Percentiles rank a stretch among this genome's conserved stretches.
These are phyloP conservation scores for Lichtheimia hyalospora DNA, from an alignment of 371 early-diverging fungal genomes.

Conservation along the genomic window DNA sequence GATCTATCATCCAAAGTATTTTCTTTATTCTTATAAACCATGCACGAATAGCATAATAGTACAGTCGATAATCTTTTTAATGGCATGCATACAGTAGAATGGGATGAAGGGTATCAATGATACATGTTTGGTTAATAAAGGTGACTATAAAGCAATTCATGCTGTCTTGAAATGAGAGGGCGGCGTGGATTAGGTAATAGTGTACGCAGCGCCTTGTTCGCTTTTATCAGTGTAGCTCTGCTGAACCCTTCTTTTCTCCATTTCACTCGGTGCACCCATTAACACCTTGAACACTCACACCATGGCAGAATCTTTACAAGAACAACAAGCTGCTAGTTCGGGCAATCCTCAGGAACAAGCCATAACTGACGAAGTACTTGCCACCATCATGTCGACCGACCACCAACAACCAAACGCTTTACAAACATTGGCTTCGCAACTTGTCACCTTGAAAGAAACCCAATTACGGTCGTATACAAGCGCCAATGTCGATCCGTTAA, in stretches of 20 bases:
- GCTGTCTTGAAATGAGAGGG: too few species aligned
- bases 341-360: background rate
- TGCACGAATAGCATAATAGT: too few species aligned
- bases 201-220: too few species aligned
- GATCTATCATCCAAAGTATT: too few species aligned
- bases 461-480: constrained; percentile 33
- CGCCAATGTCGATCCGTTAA: constrained; percentile 56
- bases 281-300: background rate
- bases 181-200: too few species aligned
- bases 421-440: background rate
- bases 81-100: too few species aligned
- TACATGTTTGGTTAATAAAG: too few species aligned
- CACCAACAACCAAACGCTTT: constrained; percentile 7
- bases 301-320: background rate
- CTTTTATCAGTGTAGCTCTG: too few species aligned
- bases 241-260: constrained; percentile 3
- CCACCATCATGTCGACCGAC: constrained; percentile 30
- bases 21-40: too few species aligned
- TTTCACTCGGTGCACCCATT: background rate
- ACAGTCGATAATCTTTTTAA: too few species aligned
- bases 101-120: too few species aligned
- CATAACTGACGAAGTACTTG: constrained; percentile 41
- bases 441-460: constrained; percentile 10
- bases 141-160: too few species aligned
- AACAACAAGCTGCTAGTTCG: background rate